Conservation (phyloP, 2,329 filamentous ascomycete genomes). For the Myotisia sp. region DNA sequence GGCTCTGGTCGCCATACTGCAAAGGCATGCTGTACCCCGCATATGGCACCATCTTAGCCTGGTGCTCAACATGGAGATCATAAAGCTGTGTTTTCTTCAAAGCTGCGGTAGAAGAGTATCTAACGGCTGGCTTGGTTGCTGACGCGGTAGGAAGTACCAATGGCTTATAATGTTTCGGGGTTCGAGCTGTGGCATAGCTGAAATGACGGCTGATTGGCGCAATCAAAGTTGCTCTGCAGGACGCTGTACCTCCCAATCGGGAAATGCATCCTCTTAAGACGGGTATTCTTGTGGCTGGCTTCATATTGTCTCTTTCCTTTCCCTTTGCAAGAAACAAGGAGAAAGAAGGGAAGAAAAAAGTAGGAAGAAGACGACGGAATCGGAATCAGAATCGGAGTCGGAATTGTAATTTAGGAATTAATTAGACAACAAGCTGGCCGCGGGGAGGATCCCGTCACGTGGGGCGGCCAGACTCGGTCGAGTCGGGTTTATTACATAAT, state of each 20-base stretch:
- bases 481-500: too few species aligned
- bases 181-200: constrained; percentile 10
- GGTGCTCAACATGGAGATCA: constrained; percentile 60
- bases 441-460: too few species aligned
- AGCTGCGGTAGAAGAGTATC: constrained; percentile 17
- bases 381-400: too few species aligned
- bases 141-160: constrained; percentile 7
- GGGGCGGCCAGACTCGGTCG: too few species aligned
- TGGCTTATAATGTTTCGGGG: constrained; percentile 18
- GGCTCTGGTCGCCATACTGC: constrained; percentile 63
- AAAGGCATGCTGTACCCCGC: constrained; percentile 88
- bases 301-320: too few species aligned
- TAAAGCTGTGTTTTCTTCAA: constrained; percentile 53
- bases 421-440: too few species aligned
- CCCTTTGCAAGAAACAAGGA: too few species aligned
- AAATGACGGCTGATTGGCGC: constrained; percentile 1
- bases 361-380: too few species aligned
- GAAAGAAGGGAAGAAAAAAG: too few species aligned
- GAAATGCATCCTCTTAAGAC: too few species aligned
- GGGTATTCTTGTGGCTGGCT: background rate
- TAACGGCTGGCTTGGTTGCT: constrained; percentile 13
- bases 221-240: background rate
- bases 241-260: too few species aligned
- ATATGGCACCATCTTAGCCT: constrained; percentile 94
- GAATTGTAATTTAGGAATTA: too few species aligned